These are phyloP conservation scores for Eutrema japonicum DNA, from an alignment of 345 rosid species.

Conservation along the genomic window DNA sequence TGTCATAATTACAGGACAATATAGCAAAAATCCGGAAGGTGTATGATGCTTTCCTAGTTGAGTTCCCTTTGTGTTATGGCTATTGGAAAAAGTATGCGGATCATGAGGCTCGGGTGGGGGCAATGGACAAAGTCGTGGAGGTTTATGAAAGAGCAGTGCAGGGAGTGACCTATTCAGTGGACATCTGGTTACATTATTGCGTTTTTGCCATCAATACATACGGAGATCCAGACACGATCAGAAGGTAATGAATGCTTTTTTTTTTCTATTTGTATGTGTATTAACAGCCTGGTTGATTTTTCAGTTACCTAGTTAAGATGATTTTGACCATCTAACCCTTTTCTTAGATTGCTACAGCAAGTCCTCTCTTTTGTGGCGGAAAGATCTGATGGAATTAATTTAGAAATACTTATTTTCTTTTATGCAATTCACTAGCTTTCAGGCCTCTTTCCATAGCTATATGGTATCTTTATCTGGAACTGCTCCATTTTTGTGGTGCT, in stretches of 20 bases:
- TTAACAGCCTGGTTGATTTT: constrained; percentile 43
- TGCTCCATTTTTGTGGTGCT: constrained; percentile 38
- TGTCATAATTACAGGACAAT: constrained; percentile 62
- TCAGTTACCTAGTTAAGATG: constrained; percentile 46
- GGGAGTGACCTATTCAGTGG: constrained; percentile 97
- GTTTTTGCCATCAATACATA: constrained; percentile 77
- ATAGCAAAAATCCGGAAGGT: constrained; percentile 79
- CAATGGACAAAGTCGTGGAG: constrained; percentile 92
- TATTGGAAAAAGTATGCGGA: constrained; percentile 99
- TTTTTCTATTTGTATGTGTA: constrained; percentile 38
- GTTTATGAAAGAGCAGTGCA: constrained; percentile 94
- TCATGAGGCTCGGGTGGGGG: constrained; percentile 87
- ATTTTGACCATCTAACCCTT: constrained; percentile 62
- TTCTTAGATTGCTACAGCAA: constrained; percentile 73
- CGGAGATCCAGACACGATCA: constrained; percentile 90
- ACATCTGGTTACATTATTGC: constrained; percentile 95
- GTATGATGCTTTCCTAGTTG: constrained; percentile 90
- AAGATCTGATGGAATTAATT: constrained; percentile 66
- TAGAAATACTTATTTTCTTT: constrained; percentile 48
- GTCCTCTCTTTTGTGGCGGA: constrained; percentile 65
- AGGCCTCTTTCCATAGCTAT: constrained; percentile 45
- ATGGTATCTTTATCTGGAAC: constrained; percentile 43
- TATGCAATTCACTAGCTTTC: constrained; percentile 47
- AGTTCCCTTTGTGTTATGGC: constrained; percentile 96
- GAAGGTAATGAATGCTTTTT: constrained; percentile 70